Base-by-base conservation (phyloP, 148 eudicot genomes). In the Simmondsia chinensis region DNA sequence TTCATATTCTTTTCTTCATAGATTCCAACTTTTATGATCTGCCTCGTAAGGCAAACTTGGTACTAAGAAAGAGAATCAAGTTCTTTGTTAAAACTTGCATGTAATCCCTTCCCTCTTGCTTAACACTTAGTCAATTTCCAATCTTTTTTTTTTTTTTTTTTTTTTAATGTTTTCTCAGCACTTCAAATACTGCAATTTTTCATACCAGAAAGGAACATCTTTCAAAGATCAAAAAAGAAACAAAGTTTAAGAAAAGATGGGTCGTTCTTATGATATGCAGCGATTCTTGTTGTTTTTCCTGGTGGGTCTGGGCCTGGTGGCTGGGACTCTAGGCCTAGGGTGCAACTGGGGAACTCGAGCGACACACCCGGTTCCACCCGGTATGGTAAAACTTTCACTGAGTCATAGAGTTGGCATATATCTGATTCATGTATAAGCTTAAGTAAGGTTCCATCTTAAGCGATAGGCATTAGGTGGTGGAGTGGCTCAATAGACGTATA, bases 261-360 rank as follows among this genome's bases (percentile, higher is more conserved):
- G 45, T n/a, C n/a, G n/a, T 36, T 38, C 36, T 3, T 40, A 12
- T 20, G 52, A 38, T 18, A 8, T 43, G 8, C 30, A 21, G 9
- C 43, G 9, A 33, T 25, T 59, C 30, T 24, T 63, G 1, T 42
- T 59, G 33, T 49, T 61, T 4, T 70, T 45, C 21, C 6, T 69
- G 5, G 13, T 71, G 18, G 48, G 42, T 13, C 23, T 44, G n/a
- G 26, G 51, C 37, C 33, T 61, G 14, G 34, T 45, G 0, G 61
- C 34, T 9, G 77, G 61, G 2, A 60, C 63, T 21, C 29, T 65
- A 2, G 88, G 94, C 7, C 61, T 91, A 10, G 94, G 74, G 4
- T 54, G 56, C 53, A 91, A 91, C 54, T 93, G 95, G 99, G 99
- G 99, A 0, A 36, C 68, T 9, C 62, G 47, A 2, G 63, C 94